A percentile compares a stretch with the other conserved stretches of the same genome.
These are phyloP conservation scores for Aegilops sharonensis DNA, from an alignment of 176 grass and related monocot genomes.

Conservation along the genomic window DNA sequence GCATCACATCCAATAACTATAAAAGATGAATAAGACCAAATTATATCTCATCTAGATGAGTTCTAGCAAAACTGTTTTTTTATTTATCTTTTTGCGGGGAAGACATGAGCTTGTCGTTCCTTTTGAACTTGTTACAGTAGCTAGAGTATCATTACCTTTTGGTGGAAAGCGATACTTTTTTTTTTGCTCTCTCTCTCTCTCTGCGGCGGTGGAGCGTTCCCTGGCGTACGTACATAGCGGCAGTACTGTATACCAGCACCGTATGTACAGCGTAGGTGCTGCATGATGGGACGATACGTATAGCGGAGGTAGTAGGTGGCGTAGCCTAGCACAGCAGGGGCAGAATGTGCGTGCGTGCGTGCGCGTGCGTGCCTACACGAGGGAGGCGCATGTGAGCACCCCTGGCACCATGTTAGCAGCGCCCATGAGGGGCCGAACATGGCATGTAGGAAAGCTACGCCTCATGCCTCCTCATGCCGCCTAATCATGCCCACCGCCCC, in stretches of 20 bases:
- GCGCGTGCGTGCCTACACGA: neutral
- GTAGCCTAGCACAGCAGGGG: neutral
- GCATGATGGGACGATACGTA: neutral
- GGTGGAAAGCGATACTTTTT: no score
- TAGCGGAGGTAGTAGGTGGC: neutral
- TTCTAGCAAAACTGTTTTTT: no score
- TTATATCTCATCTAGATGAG: no score
- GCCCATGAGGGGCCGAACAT: conserved; percentile 14
- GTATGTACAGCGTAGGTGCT: neutral
- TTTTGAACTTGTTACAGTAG: no score
- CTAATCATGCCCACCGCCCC: conserved; percentile 4
- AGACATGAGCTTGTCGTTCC: no score
- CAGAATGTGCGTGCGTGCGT: conserved; percentile 7
- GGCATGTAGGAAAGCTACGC: neutral
- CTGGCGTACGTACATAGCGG: neutral
- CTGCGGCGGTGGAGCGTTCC: neutral
- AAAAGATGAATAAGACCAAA: no score
- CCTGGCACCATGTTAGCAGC: conserved; percentile 13
- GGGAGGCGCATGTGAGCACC: neutral
- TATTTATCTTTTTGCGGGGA: no score
- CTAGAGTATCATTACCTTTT: no score
- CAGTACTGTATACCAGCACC: no score
- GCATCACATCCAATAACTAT: no score
- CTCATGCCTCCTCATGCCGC: neutral
- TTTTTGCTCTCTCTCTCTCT: no score